Evolutionary conservation across 495 filamentous ascomycete genomes (phyloP).

Genomic region (Talaromyces liani): DNA sequence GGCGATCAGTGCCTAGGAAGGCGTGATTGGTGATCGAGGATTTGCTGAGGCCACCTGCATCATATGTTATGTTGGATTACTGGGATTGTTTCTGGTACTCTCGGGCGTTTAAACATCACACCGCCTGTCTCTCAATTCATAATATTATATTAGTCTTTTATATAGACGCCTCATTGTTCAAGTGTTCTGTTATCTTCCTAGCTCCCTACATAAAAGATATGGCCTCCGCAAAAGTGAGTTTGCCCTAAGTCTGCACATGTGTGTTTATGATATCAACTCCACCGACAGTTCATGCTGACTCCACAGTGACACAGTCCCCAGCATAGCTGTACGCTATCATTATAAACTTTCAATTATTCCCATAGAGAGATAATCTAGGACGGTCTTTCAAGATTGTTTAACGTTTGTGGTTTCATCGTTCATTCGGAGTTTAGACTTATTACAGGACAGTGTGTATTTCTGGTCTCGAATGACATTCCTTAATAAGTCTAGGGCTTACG

Average conservation of each 20-base stretch:
- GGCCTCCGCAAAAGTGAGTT: neutral
- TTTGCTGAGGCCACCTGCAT: neutral
- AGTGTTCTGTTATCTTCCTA: neutral
- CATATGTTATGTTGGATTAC: neutral
- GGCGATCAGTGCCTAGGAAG: neutral
- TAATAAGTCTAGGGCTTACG: neutral
- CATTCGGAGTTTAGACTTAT: neutral
- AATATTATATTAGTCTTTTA: neutral
- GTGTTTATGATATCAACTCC: neutral
- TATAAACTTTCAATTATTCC: neutral
- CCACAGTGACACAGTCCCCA: neutral
- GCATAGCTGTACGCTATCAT: too few species aligned
- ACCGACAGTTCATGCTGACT: neutral
- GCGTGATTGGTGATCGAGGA: neutral
- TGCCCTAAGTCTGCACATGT: neutral
- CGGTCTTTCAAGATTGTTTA: neutral
- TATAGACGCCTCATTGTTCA: neutral
- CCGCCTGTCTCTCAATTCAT: neutral
- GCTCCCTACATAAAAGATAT: neutral
- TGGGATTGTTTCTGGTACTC: neutral
- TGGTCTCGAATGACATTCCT: neutral
- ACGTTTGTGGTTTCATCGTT: neutral
- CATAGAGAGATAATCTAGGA: neutral
- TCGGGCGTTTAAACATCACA: neutral
- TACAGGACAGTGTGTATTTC: neutral